Evolutionary conservation across 1,284 basidiomycete genomes (phyloP).

Genomic region (Rhodotorula glutinis): DNA sequence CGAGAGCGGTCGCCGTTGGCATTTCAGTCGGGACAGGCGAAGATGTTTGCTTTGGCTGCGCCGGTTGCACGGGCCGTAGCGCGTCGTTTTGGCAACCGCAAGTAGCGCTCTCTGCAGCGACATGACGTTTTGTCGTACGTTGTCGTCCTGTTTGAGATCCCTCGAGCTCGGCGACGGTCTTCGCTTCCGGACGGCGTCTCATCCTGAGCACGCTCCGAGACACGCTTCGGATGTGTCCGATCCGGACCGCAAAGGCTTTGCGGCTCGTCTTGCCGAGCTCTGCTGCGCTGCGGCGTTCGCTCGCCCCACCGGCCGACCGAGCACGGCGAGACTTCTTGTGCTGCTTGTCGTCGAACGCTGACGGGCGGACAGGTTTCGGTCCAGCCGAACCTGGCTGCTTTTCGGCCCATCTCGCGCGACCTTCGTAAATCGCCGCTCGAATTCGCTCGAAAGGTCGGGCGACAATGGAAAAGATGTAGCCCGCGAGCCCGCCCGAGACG

Average conservation of each 20-base stretch:
- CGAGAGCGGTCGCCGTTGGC: constrained; percentile 1
- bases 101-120: no score
- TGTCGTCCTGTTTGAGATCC: no score
- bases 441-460: constrained; percentile 48
- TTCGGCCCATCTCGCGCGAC: constrained; percentile 44
- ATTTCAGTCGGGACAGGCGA: not conserved
- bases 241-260: constrained; percentile 18
- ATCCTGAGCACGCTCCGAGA: not conserved
- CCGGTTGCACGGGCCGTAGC: not conserved
- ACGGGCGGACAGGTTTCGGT: not conserved
- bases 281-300: constrained; percentile 13
- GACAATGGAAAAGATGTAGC: constrained; percentile 43
- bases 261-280: constrained; percentile 10
- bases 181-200: no score
- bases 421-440: constrained; percentile 47
- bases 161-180: no score
- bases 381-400: constrained; percentile 31
- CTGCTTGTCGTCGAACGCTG: not conserved
- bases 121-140: no score
- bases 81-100: no score
- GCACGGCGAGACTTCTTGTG: not conserved
- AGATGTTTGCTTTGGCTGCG: not conserved
- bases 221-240: constrained; percentile 10
- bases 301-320: constrained; percentile 18
- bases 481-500: constrained; percentile 41